Evolutionary conservation across 2,329 filamentous ascomycete genomes (phyloP).

Genomic region (Reticulascus tulasneorum): DNA sequence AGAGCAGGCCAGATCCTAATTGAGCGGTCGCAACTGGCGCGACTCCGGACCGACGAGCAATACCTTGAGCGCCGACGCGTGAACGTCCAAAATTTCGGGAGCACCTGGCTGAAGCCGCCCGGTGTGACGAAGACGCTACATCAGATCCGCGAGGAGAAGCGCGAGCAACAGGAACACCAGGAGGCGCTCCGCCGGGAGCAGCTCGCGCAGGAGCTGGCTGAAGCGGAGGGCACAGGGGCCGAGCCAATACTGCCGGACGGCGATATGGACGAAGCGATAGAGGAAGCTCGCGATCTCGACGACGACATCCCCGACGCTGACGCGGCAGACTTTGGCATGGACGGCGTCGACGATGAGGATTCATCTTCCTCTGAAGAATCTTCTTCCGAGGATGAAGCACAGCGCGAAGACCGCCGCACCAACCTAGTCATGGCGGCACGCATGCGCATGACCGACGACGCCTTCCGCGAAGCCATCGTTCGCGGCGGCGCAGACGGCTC

Average conservation of each 20-base stretch:
- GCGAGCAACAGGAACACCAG: conserved; percentile 82
- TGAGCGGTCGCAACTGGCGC: conserved; percentile 60
- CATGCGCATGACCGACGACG: conserved; percentile 56
- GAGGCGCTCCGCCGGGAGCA: conserved; percentile 68
- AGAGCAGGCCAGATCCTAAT: conserved; percentile 42
- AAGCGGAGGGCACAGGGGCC: conserved; percentile 48
- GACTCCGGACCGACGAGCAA: conserved; percentile 72
- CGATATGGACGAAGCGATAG: conserved; percentile 49
- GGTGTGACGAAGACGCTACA: conserved; percentile 86
- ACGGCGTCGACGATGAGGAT: conserved; percentile 34
- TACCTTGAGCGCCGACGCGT: conserved; percentile 71
- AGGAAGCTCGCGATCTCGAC: conserved; percentile 56
- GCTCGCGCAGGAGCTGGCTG: conserved; percentile 69
- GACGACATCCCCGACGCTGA: conserved; percentile 70
- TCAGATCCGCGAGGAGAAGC: conserved; percentile 82
- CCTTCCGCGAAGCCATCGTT: conserved; percentile 55
- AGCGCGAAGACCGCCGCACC: conserved; percentile 41
- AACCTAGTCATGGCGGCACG: conserved; percentile 42
- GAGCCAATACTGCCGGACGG: conserved; percentile 42
- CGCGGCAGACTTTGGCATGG: conserved; percentile 46
- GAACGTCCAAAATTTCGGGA: conserved; percentile 83
- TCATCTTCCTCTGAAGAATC: too few relatives aligned
- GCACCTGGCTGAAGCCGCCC: conserved; percentile 84
- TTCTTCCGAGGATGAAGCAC: conserved; percentile 29
- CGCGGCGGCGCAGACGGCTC: conserved; percentile 45